These are phyloP conservation scores for Salix arbutifolia DNA, from an alignment of 345 rosid species.

Conservation along the genomic window DNA sequence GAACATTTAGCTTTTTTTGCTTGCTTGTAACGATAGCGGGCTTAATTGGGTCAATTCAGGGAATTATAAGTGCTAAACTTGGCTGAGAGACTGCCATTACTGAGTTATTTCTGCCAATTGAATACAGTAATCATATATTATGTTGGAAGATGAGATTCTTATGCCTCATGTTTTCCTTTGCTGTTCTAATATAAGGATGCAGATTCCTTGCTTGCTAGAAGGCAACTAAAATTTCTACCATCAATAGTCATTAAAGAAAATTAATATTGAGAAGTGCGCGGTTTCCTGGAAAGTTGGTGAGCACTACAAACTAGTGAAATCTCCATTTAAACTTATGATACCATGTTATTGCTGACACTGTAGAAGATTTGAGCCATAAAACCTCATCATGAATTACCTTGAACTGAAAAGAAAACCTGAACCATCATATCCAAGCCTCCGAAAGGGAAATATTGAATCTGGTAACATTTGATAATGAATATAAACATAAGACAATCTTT, in stretches of 20 bases:
- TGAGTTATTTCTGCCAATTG: background rate
- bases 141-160: background rate
- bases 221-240: background rate
- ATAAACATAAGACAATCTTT: background rate
- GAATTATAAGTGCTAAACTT: conserved; percentile 39
- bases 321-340: background rate
- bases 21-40: conserved; percentile 35
- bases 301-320: background rate
- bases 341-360: background rate
- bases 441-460: too few relatives aligned
- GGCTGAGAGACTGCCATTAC: conserved; percentile 6
- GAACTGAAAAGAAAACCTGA: background rate
- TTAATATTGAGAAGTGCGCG: background rate
- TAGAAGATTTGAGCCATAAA: background rate
- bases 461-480: background rate
- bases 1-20: conserved; percentile 48
- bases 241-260: background rate
- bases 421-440: background rate
- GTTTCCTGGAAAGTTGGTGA: background rate
- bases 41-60: conserved; percentile 44
- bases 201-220: background rate
- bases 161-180: background rate
- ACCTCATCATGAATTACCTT: background rate
- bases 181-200: background rate
- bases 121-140: background rate